Conservation (phyloP, 1,284 basidiomycete genomes). For the Puccinia horiana region DNA sequence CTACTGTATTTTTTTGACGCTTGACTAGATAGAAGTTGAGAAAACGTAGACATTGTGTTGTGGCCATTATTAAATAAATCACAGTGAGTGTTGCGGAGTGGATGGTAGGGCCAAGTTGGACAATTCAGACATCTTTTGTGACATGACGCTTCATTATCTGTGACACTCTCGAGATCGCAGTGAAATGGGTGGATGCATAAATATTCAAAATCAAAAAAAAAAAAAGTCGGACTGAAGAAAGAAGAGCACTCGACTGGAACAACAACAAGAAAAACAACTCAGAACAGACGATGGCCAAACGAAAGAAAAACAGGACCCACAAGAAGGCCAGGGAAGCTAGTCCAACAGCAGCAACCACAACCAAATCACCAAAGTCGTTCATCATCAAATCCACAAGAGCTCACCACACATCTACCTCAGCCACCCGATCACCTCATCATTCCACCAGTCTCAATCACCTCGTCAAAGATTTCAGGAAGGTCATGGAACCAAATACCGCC, state of each 20-base stretch:
- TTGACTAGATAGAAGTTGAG: too few relatives aligned
- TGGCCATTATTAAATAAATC: too few relatives aligned
- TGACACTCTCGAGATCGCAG: too few relatives aligned
- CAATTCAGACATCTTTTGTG: too few relatives aligned
- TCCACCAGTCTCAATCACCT: conserved; percentile 60
- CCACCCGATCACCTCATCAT: conserved; percentile 29
- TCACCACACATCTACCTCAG: conserved; percentile 11
- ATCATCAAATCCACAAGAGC: conserved; percentile 70
- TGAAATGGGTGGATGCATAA: too few relatives aligned
- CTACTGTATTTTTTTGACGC: too few relatives aligned
- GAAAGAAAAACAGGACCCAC: conserved; percentile 49
- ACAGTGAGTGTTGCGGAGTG: too few relatives aligned
- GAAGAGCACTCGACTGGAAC: background rate
- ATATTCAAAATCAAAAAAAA: too few relatives aligned
- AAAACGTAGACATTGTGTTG: too few relatives aligned
- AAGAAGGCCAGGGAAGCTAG: conserved; percentile 29
- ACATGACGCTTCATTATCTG: too few relatives aligned
- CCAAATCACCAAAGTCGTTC: conserved; percentile 63
- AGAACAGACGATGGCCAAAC: conserved; percentile 35
- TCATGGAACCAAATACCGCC: conserved; percentile 98
- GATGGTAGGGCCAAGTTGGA: too few relatives aligned
- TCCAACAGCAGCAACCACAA: background rate
- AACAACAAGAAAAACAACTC: too few relatives aligned
- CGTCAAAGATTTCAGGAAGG: conserved; percentile 85
- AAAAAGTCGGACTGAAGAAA: background rate